Evolutionary conservation across 2,329 filamentous ascomycete genomes (phyloP).

Genomic region (Exophiala lecanii-corni): DNA sequence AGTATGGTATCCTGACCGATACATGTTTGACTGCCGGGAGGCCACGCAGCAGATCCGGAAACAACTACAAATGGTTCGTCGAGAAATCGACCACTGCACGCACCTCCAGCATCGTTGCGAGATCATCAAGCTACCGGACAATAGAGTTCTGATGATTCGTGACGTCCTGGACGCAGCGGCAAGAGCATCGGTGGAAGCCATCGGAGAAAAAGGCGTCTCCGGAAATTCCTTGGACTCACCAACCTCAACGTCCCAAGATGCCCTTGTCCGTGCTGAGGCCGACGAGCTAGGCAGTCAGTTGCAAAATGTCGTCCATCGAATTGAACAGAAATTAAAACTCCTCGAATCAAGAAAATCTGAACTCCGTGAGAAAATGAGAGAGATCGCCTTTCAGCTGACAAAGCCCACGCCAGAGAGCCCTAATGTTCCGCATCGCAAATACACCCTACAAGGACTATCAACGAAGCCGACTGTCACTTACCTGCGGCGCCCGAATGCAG

Average conservation of each 20-base stretch:
- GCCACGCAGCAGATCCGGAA: constrained; percentile 45
- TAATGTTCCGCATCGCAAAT: constrained; percentile 41
- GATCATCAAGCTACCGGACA: constrained; percentile 14
- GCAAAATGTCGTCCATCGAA: constrained; percentile 33
- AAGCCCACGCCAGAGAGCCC: constrained; percentile 38
- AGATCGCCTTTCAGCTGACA: constrained; percentile 45
- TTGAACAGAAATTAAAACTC: constrained; percentile 41
- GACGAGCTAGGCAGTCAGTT: constrained; percentile 34
- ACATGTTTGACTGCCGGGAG: constrained; percentile 49
- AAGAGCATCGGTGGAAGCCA: constrained; percentile 32
- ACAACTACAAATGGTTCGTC: constrained; percentile 29
- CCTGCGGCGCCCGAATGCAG: constrained; percentile 41
- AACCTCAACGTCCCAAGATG: constrained; percentile 6
- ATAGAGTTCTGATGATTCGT: constrained; percentile 18
- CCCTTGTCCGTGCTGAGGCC: constrained; percentile 8
- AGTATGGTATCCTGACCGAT: constrained; percentile 56
- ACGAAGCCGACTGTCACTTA: constrained; percentile 56
- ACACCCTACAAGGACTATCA: constrained; percentile 55
- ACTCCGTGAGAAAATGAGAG: constrained; percentile 36
- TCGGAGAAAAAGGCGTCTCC: constrained; percentile 17
- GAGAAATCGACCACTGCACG: constrained; percentile 21
- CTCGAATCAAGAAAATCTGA: constrained; percentile 36
- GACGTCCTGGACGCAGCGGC: constrained; percentile 23
- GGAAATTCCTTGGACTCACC: constrained; percentile 6
- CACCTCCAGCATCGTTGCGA: constrained; percentile 20